Base-by-base conservation (phyloP, 495 filamentous ascomycete genomes). In the Aspergillus kassunensis region DNA sequence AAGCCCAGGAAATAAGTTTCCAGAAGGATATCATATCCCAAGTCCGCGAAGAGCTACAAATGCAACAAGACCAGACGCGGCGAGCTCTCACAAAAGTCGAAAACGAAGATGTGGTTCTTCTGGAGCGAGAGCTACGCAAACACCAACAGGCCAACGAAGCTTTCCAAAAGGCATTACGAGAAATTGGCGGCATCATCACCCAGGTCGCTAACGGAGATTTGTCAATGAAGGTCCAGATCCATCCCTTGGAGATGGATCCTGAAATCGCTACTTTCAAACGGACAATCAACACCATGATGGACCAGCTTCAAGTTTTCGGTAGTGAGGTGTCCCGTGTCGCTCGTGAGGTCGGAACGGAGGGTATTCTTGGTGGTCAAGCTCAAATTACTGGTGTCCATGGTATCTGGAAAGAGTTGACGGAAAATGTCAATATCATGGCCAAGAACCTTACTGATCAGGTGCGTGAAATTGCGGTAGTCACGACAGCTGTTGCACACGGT, bases 241-340 rank as follows among this genome's bases (percentile, higher is more conserved):
- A 97, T 65, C 88, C 88, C 7, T 82, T 91, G 59, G 93, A 99
- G 70, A 93, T 97, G 88, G 93, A 99, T 78, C 91, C 93, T 1
- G 95, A 99, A 77, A 99, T 99, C 61, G 90, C 89, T n/a, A 92
- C 87, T 4, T 99, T 99, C 80, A 99, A 99, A 75, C 85, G 89
- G 49, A 97, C 91, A 13, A 85, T 78, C 74, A 99, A 99, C 63
- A 95, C 86, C 47, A 99, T 99, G 93, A 95, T 97, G 81, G 93
- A 97, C 65, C 93, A 97, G 72, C 79, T 98, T 48, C 91, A 97
- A 67, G 88, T 93, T 45, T 98, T 98, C 71, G 91, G 93, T 61
- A 92, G 88, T 66, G 91, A 98, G 73, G 93, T 98, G 59, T 97
- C 95, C 52, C 85, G 90, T 59, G 88, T 98, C 56, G 93, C 93